A percentile compares a stretch with the other conserved stretches of the same genome.
Evolutionary conservation across 129 eudicot genomes (phyloP).

Genomic region (Lactuca sativa): DNA sequence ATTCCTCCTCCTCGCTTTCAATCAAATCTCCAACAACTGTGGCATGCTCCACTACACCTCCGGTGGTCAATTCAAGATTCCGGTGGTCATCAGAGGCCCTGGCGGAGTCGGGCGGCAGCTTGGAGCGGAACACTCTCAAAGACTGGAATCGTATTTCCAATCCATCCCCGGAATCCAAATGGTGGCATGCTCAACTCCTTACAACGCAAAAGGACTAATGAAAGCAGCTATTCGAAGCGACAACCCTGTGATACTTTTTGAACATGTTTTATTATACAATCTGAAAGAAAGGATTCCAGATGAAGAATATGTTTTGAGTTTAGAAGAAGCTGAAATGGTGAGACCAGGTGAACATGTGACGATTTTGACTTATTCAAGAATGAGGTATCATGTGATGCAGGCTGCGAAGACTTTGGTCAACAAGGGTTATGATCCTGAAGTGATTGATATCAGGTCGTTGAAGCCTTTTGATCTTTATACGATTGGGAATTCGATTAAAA

Average conservation of each 20-base stretch:
- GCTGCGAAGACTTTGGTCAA: constrained; percentile 88
- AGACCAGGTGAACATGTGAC: constrained; percentile 91
- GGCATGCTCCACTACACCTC: constrained; percentile 99
- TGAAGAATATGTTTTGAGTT: constrained; percentile 67
- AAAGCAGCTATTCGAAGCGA: constrained; percentile 95
- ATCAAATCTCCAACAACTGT: constrained; percentile 95
- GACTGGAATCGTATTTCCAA: constrained; percentile 88
- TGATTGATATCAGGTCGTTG: constrained; percentile 83
- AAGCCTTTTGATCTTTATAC: constrained; percentile 89
- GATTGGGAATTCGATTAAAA: constrained; percentile 87
- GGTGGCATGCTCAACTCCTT: constrained; percentile 98
- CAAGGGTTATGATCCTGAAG: constrained; percentile 95
- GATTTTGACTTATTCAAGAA: constrained; percentile 77
- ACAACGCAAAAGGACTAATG: constrained; percentile 90
- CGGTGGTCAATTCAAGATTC: constrained; percentile 92
- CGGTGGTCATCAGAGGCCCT: constrained; percentile 90
- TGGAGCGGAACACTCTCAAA: constrained; percentile 96
- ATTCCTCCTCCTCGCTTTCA: constrained; percentile 81
- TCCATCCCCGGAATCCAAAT: constrained; percentile 95
- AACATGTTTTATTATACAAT: constrained; percentile 85
- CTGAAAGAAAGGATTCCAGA: constrained; percentile 87
- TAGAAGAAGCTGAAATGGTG: constrained; percentile 96
- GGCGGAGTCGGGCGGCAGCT: constrained; percentile 98
- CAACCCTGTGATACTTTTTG: constrained; percentile 84
- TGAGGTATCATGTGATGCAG: constrained; percentile 93